phyloP scores from a whole-genome alignment of 345 rosid genomes.

The Lumnitzera littorea region DNA sequence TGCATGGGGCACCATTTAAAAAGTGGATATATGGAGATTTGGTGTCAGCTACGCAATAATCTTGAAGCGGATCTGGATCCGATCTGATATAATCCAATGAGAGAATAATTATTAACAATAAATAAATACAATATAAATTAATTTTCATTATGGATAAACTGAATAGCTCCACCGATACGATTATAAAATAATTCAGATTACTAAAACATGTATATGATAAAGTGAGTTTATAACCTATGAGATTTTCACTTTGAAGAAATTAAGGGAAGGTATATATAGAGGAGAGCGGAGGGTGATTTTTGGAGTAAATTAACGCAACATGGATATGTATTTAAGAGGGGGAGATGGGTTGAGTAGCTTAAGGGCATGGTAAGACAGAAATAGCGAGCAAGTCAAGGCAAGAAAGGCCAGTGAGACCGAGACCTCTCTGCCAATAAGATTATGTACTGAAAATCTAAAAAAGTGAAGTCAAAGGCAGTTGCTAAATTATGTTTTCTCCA shows the following conservation, averaged over 20 bases:
- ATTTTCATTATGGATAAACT: too few relatives aligned
- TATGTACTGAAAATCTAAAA: background rate
- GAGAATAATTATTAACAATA: conserved; percentile 20
- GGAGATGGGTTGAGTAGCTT: conserved; percentile 45
- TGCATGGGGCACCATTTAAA: conserved; percentile 51
- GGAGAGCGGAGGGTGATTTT: conserved; percentile 14
- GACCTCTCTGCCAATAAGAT: background rate
- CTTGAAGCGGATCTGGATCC: conserved; percentile 72
- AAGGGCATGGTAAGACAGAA: conserved; percentile 32
- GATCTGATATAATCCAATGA: conserved; percentile 28
- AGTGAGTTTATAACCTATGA: too few relatives aligned
- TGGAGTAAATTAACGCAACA: background rate
- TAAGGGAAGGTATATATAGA: conserved; percentile 8
- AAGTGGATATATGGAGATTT: conserved; percentile 14
- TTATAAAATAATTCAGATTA: too few relatives aligned
- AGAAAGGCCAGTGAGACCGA: conserved; percentile 9
- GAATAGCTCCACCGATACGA: too few relatives aligned
- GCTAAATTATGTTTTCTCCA: too few relatives aligned
- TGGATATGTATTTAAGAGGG: background rate
- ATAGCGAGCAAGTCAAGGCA: conserved; percentile 51
- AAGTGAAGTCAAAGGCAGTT: too few relatives aligned
- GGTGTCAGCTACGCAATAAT: conserved; percentile 57
- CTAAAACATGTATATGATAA: too few relatives aligned
- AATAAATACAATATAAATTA: conserved; percentile 4
- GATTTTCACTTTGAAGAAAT: background rate